Base-by-base conservation (phyloP, 2,329 filamentous ascomycete genomes). In the Aspergillus piperis region DNA sequence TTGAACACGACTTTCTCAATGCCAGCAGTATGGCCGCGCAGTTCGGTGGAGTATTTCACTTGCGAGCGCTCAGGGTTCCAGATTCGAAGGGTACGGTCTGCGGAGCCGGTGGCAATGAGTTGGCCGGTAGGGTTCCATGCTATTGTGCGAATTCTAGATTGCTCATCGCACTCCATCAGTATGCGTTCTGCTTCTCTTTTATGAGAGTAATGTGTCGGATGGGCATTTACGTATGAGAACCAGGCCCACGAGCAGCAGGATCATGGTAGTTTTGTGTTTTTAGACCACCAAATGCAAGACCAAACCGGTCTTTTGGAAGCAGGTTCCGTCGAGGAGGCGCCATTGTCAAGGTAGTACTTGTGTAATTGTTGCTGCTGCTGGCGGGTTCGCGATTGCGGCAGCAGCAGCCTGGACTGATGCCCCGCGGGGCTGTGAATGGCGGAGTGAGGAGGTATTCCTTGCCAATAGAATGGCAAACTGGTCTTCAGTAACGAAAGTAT, bases 51-150 rank as follows among this genome's bases (percentile, higher is more conserved):
- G 64, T 81, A 79, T 67, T 76, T 76, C 25, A 76, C 74, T 62
- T 75, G 71, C 17, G 80, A 76, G 56, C 80, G 77, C 59, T 82
- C 80, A 0, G 80, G 80, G 64, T 99, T 96, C 94, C 95, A 99
- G 66, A 99, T 87, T n/a, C 92, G 89, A 48, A 99, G 82, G 0
- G 88, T 88, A 56, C 94, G 93, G 77, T 98, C 90, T 8, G 94
- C 91, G 2, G 91, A 90, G 2, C 92, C 92, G 0, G 93, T 96
- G 0, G 94, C 94, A 62, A 98, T 87, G 61, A 95, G 82, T 8
- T 86, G 90, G 36, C 94, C 92, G 0, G 91, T 82, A 0, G 93
- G 91, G 66, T 94, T 96, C 94, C 94, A 98, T 41, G 90, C 88
- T 66, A 98, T 88, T 1, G 90, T 89, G 42, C 90, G 87, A 59